Evolutionary conservation across 2,329 filamentous ascomycete species (phyloP), one percentile per base, ranked within the genome.

Genomic region (Aspergillus sp.): DNA sequence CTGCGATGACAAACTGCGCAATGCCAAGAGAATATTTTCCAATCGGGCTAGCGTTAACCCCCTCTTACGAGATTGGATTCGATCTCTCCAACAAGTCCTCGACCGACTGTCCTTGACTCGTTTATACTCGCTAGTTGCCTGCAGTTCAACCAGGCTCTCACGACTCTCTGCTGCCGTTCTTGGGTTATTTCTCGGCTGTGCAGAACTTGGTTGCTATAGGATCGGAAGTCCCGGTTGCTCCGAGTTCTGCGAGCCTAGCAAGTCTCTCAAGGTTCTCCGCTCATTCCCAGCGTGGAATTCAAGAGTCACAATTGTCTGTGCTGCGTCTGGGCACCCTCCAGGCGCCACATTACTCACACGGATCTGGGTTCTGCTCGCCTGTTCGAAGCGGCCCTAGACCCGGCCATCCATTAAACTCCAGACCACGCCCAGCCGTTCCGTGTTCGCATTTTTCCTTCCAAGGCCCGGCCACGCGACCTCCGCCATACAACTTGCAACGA

Each of bases 401-500:
- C 54, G 51, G 54, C 59, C 53, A 59, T 63, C 57, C 61, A 63
- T 61, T 58, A 52, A 50, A 27, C 54, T 54, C 44, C 56, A 52
- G 44, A 54, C 48, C 45, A 57, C 49, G 33, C 58, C 56, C 59
- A 58, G 55, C 62, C 48, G 44, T 63, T 57, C 66, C 66, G 59
- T 61, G 54, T 60, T 68, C 65, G 60, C 67, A 66, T 62, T 61
- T 65, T 66, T 63, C 65, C 54, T 76, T 73, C 76, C 66, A 60
- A 75, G 70, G 61, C 75, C 77, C 63, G 64, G 69, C 64, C 79
- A 80, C 61, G 63, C 77, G 68, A 75, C 73, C 65, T 68, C 76
- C 63, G 67, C 73, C 59, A 79, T 80, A 68, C 75, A 75, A 62
- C 72, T 79, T 64, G 74, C 77, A 66, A 70, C 69, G 46, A 75